These are phyloP conservation scores for Conticribra weissflogii DNA, from an alignment of 108 stramenopile genomes.

Conservation along the genomic window DNA sequence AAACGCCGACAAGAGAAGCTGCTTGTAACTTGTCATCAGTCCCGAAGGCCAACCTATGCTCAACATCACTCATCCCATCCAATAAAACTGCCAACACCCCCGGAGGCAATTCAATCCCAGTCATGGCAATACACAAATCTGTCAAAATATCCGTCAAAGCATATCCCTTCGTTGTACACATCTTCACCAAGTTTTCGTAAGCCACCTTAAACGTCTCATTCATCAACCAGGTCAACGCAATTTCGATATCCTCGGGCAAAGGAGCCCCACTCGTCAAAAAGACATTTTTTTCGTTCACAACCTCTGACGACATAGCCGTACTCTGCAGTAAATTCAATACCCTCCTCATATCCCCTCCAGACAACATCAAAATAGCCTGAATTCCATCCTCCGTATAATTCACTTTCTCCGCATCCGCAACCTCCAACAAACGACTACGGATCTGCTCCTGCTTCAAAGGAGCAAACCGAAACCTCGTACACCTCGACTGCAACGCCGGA, in stretches of 20 bases:
- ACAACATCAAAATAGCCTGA: conserved; percentile 74
- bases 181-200: conserved; percentile 49
- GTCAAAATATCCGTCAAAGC: conserved; percentile 78
- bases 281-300: conserved; percentile 69
- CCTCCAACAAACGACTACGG: conserved; percentile 69
- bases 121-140: conserved; percentile 57
- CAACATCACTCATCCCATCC: conserved; percentile 83
- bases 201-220: conserved; percentile 71
- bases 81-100: conserved; percentile 66
- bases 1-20: conserved; percentile 80
- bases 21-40: conserved; percentile 82
- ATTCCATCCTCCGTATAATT: conserved; percentile 70
- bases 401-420: conserved; percentile 71
- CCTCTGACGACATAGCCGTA: conserved; percentile 76
- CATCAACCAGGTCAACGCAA: conserved; percentile 66
- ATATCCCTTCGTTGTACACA: conserved; percentile 79
- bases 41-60: conserved; percentile 79
- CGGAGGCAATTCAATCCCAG: conserved; percentile 59
- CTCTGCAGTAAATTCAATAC: conserved; percentile 90
- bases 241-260: conserved; percentile 69
- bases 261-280: conserved; percentile 88
- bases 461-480: conserved; percentile 96
- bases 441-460: conserved; percentile 84
- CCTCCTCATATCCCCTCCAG: conserved; percentile 92
- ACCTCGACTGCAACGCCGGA: conserved; percentile 92